These are phyloP conservation scores for Pestalotiopsis sp. DNA, from an alignment of 2,329 filamentous ascomycete genomes.

Conservation along the genomic window DNA sequence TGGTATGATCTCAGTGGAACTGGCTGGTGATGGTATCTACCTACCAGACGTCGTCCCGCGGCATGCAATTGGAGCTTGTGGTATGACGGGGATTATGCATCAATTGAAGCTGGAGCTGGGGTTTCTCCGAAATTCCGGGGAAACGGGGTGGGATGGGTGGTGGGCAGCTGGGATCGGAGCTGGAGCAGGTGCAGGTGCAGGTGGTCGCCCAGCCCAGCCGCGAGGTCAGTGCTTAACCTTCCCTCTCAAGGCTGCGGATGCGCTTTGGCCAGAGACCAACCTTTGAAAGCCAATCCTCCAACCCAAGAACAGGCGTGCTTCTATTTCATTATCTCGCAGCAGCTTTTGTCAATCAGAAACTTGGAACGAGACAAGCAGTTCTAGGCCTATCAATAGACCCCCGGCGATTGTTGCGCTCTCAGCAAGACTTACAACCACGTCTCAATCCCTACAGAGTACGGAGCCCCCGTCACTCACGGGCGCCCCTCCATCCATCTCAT, in stretches of 20 bases:
- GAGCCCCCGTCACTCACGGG: neutral
- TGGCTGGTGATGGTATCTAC: neutral
- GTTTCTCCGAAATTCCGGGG: conserved; percentile 8
- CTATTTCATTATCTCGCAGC: conserved; percentile 1
- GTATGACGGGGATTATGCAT: neutral
- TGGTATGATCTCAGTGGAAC: conserved; percentile 17
- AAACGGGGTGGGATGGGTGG: neutral
- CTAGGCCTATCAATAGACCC: neutral
- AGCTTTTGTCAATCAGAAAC: neutral
- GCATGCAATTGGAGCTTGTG: conserved; percentile 6
- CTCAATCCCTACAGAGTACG: neutral
- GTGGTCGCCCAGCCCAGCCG: neutral
- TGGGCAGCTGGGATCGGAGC: neutral
- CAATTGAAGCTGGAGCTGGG: conserved; percentile 11
- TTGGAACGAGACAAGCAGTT: neutral
- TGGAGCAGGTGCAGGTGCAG: neutral
- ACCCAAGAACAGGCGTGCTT: neutral
- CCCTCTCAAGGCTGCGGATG: conserved; percentile 3
- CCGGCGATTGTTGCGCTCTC: neutral
- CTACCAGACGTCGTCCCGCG: conserved; percentile 4
- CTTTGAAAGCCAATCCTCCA: neutral
- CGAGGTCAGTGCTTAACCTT: conserved; percentile 1
- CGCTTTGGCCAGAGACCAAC: conserved; percentile 9
- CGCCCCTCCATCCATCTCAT: neutral
- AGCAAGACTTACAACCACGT: neutral